Evolutionary conservation across 148 eudicot species (phyloP).

Genomic region (Rheum nobile): DNA sequence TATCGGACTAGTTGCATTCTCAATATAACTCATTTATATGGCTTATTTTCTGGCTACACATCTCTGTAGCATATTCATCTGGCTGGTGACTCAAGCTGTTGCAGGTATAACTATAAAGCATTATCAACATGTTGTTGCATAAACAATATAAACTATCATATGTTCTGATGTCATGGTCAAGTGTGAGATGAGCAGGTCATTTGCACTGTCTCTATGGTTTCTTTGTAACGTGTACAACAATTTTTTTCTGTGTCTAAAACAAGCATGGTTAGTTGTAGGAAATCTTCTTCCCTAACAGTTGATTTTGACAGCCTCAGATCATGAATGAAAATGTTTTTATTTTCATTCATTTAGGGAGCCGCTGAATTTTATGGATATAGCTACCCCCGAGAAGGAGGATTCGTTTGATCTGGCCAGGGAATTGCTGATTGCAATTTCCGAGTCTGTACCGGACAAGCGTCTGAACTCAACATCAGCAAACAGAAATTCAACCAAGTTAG

Average conservation of each 20-base stretch:
- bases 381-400: neutral
- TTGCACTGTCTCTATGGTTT: neutral
- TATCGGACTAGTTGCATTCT: neutral
- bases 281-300: too few species aligned
- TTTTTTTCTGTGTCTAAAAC: too few species aligned
- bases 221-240: neutral
- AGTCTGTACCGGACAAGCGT: neutral
- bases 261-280: too few species aligned
- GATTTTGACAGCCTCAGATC: neutral
- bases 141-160: too few species aligned
- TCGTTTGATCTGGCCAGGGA: neutral
- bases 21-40: neutral
- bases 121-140: too few species aligned
- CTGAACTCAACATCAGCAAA: neutral
- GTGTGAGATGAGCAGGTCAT: neutral
- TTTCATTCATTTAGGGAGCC: neutral
- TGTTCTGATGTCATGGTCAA: too few species aligned
- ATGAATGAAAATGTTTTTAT: neutral
- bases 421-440: slow-evolving; percentile 9
- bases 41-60: neutral
- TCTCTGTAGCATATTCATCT: too few species aligned
- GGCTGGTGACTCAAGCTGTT: neutral
- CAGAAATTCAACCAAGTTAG: neutral
- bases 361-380: slow-evolving; percentile 4
- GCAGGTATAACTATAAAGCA: too few species aligned